Percentiles rank a stretch among this genome's conserved stretches.
Evolutionary conservation across 2,329 filamentous ascomycete genomes (phyloP).

Genomic region (Anisogramma anomala): DNA sequence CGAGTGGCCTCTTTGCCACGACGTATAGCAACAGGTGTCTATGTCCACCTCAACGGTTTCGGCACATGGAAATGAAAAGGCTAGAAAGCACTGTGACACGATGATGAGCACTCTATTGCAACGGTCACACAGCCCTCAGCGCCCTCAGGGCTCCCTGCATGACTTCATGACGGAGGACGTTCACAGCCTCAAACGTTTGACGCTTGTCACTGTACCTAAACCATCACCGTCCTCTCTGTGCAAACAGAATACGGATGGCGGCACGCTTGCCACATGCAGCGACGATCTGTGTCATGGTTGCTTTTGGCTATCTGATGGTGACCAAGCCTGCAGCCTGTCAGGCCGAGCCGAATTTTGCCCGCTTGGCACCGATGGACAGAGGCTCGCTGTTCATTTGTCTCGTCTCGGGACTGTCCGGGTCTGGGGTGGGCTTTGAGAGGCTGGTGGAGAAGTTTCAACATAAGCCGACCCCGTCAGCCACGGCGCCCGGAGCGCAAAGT

Average conservation of each 20-base stretch:
- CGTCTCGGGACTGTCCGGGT: background rate
- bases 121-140: background rate
- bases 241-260: background rate
- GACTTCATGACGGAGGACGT: too few species aligned
- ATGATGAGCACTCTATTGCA: background rate
- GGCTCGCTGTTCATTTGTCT: too few species aligned
- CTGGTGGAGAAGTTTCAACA: background rate
- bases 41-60: background rate
- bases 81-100: background rate
- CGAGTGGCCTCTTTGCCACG: background rate
- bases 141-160: too few species aligned
- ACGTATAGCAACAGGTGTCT: background rate
- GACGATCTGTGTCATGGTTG: background rate
- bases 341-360: background rate
- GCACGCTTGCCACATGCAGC: background rate
- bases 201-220: too few species aligned
- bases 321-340: background rate
- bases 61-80: background rate
- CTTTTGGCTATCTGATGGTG: background rate
- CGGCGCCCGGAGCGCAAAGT: too few species aligned
- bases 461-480: background rate
- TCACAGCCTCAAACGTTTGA: too few species aligned
- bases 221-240: too few species aligned
- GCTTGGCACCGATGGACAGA: background rate
- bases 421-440: background rate